Evolutionary conservation across 352 stramenopile species (phyloP), one percentile per base, ranked within the genome.

Genomic region (Pythium guiyangense): DNA sequence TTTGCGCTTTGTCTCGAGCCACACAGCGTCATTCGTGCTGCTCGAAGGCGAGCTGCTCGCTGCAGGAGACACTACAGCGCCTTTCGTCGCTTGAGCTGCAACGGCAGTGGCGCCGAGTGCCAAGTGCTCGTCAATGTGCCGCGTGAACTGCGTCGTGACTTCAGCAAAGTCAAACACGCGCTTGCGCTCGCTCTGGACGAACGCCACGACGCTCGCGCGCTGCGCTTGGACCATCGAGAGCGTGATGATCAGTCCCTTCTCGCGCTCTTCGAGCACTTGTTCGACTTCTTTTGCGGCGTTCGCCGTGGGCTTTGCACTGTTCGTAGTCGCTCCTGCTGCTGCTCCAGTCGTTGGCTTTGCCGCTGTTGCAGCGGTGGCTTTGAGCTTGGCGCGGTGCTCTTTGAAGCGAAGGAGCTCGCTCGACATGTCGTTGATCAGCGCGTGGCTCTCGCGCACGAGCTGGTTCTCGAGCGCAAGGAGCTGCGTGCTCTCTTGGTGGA

Each of bases 211-310:
- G 15, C 63, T 60, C 2, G 70, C 53, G 6, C 81, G 80, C 50
- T 92, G 81, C 2, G 53, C 66, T 15, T 86, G 75, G 18, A 94
- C 71, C 45, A 94, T 74, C 0, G 77, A 60, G 8, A 91, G 61
- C 0, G 79, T 92, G 62, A 94, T 93, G 0, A 69, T 66, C 29
- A 94, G 57, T 0, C 82, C 84, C 31, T 90, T 90, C 22, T 90
- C 81, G 4, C 79, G 79, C 45, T 94, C 84, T 61, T 94, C 84
- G 15, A 83, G 60, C 9, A 90, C 29, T 29, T 90, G 77, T n/a
- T 85, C 73, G 14, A 82, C 69, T 57, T 94, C 84, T 59, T 84
- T 84, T 12, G 63, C 40, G 22, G 52, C 45, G 11, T 65, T 62
- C 9, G 62, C 31, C 6, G 56, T 14, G 35, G 57, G 54, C 3